A percentile compares a stretch with the other conserved stretches of the same genome.
phyloP scores from a whole-genome alignment of 371 early-diverging fungal species.

The Syncephalastrum contaminatum region DNA sequence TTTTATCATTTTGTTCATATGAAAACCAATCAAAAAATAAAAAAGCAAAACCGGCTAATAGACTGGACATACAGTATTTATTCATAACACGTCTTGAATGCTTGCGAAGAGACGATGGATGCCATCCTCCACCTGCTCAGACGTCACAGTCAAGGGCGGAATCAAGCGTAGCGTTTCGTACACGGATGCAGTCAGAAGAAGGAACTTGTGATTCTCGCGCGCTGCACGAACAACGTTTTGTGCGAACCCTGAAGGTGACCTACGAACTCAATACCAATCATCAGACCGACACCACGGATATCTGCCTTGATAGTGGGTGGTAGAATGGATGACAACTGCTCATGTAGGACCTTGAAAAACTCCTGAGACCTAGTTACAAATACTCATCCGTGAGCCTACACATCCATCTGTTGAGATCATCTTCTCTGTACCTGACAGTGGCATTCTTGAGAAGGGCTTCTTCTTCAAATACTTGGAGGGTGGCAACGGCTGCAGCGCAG shows the following conservation, averaged over 20 bases:
- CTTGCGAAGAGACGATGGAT: not conserved
- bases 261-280: constrained; percentile 46
- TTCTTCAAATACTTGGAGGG: too few relatives aligned
- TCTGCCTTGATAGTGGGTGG: constrained; percentile 21
- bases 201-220: constrained; percentile 19
- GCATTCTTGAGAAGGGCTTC: constrained; percentile 1
- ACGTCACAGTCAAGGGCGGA: not conserved
- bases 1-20: not conserved
- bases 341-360: constrained; percentile 32
- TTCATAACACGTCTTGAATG: constrained; percentile 4
- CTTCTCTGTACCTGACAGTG: not conserved
- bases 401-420: not conserved
- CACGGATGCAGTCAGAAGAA: constrained; percentile 28
- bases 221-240: constrained; percentile 14
- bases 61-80: not conserved
- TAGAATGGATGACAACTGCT: constrained; percentile 15
- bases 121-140: not conserved
- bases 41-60: not conserved
- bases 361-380: constrained; percentile 35
- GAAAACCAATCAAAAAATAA: not conserved
- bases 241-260: constrained; percentile 21
- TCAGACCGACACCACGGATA: constrained; percentile 42
- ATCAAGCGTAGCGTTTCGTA: constrained; percentile 10
- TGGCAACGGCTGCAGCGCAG: constrained; percentile 48
- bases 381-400: not conserved